Evolutionary conservation across 2,329 filamentous ascomycete species (phyloP), one percentile per base, ranked within the genome.

Genomic region (Alternaria sp.): DNA sequence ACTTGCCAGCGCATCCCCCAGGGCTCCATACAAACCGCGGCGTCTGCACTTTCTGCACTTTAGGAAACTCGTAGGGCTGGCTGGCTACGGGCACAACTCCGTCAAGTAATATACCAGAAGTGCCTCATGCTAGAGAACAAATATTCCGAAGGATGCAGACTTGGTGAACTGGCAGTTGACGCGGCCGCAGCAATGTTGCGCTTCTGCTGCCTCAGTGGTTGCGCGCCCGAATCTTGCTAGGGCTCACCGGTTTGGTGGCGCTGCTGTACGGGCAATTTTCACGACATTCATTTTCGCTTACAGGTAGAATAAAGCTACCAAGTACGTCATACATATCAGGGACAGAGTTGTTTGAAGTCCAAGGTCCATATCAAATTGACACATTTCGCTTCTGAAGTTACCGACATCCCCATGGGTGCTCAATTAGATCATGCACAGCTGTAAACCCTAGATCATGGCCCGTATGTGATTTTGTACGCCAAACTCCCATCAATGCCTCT

Each of bases 1-100:
- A 61, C 69, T 71, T 75, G 74, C 70, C 74, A 76, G 61, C 74
- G 71, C 74, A 76, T 75, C 69, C 53, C 63, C 67, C 37, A 41
- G 37, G 37, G 37, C 37, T 41, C 37, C 63, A 70, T 53, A 60
- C 63, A 65, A 62, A 54, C 67, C 53, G 58, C 56, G 47, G 28
- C 23, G 33, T 15, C 14, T 15, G 14, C 30, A 37, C 30, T 37
- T 37, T 37, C 33, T 37, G 21, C 59, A 50, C 47, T 57, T 45
- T 59, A 45, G 2, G n/a, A 11, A 33, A 43, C 62, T 45, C 33
- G 65, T 67, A 67, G 60, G 65, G 66, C 66, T 68, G 67, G 37
- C 33, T 37, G 55, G 50, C 61, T 43, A 47, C 63, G 20, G 45
- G 11, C 37, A 44, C 45, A 58, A 41, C 49, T 61, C 41, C 50